A percentile compares a stretch with the other conserved stretches of the same genome.
Conservation (phyloP, 148 eudicot genomes). For the Silene uniflora region DNA sequence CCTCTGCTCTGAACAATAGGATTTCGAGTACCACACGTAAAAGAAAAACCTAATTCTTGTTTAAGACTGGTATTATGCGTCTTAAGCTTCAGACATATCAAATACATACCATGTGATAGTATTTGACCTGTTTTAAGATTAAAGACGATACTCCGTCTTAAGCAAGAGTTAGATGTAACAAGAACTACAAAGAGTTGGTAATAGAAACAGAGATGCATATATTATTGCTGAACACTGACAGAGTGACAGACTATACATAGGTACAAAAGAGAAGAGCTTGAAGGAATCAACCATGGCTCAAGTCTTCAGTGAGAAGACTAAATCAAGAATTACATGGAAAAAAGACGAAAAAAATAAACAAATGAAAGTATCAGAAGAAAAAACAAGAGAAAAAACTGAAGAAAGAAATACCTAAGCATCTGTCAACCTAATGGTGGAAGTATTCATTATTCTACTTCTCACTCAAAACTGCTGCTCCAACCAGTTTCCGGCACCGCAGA, state of each 20-base stretch:
- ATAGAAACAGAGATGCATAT: neutral
- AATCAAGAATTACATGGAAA: neutral
- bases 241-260: slow-evolving; percentile 10
- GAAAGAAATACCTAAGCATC: neutral
- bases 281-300: neutral
- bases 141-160: too few species aligned
- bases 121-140: too few species aligned
- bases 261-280: slow-evolving; percentile 11
- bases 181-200: too few species aligned
- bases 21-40: too few species aligned
- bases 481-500: slow-evolving; percentile 4
- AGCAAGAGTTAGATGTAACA: too few species aligned
- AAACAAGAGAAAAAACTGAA: neutral
- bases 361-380: neutral
- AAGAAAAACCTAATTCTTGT: too few species aligned
- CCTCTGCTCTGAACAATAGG: too few species aligned
- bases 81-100: too few species aligned
- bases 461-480: slow-evolving; percentile 39
- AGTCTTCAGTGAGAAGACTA: slow-evolving; percentile 16
- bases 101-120: too few species aligned
- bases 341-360: neutral
- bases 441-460: slow-evolving; percentile 24
- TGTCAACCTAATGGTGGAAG: slow-evolving; percentile 15
- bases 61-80: too few species aligned
- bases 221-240: slow-evolving; percentile 13